Conservation (phyloP, 2,329 filamentous ascomycete species). For the Botryotinia calthae region DNA sequence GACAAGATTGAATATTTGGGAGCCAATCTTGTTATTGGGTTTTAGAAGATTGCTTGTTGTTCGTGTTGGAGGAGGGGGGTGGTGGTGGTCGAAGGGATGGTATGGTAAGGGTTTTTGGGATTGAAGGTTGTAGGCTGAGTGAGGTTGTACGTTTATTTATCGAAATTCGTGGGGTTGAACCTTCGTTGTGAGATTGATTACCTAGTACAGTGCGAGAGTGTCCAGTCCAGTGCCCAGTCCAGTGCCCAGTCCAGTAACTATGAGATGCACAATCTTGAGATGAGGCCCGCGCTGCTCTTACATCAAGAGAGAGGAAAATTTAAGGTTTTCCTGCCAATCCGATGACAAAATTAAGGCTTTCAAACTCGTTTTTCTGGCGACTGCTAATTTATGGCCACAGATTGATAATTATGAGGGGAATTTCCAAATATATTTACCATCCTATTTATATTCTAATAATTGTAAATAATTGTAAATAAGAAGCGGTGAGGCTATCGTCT, state of each 20-base stretch:
- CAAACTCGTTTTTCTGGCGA: neutral
- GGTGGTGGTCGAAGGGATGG: neutral
- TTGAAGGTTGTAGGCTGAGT: conserved; percentile 3
- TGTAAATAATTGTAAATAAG: neutral
- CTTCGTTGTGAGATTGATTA: conserved; percentile 6
- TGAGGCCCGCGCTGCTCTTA: neutral
- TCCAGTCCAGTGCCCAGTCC: neutral
- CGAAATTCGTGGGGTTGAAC: conserved; percentile 16
- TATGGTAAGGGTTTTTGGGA: neutral
- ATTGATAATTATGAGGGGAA: neutral
- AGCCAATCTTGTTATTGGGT: neutral
- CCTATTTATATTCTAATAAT: neutral
- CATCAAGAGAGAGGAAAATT: neutral
- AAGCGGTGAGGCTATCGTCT: neutral
- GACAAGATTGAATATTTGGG: conserved; percentile 1
- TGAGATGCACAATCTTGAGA: conserved; percentile 8
- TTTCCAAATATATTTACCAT: no score
- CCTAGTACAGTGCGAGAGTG: neutral
- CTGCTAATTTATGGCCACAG: neutral
- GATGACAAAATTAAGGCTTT: conserved; percentile 9
- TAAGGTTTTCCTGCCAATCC: neutral
- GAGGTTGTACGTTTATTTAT: conserved; percentile 18
- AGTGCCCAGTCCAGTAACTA: neutral
- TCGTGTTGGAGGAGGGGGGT: neutral
- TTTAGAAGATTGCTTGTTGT: neutral